Evolutionary conservation across 352 stramenopile genomes (phyloP), one percentile per base, ranked within the genome.

Genomic region (Pythium myriotylum): DNA sequence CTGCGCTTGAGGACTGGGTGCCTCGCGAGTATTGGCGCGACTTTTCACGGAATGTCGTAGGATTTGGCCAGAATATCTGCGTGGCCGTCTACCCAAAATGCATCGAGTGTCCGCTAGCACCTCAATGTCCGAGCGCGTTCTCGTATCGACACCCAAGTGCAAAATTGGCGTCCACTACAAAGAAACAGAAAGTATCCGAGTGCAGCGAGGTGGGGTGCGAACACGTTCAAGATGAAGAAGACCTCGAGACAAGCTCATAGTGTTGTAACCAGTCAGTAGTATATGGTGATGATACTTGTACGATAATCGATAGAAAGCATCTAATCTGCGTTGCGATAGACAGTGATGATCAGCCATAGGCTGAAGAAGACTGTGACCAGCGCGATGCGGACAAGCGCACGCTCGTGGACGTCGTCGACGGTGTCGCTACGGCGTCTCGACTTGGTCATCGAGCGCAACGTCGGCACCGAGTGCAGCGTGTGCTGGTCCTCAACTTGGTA

Each of bases 61-160:
- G 84, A n/a, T 91, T 93, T 59, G 81, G 84, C 13, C 84, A 93
- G 53, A 76, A 51, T 27, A 58, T 88, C 8, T 93, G 84, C 59
- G 73, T 72, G 0, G 78, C 84, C 1, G 71, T 76, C 22, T 62
- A 74, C 19, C 84, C 84, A 3, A 79, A 79, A 4, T 93, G 84
- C 19, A 74, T 59, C 2, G 61, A 70, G 4, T 93, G 84, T 62
- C 77, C 80, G 4, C 52, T 93, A 27, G 70, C 72, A 45, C 33
- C 62, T 12, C 54, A 62, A 10, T 93, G 84, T 67, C 84, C 81
- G 12, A 90, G 79, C 48, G 79, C 79, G 7, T 67, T 68, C 45
- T 40, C 62, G 19, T 70, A 61, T 32, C 26, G 29, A 17, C 59
- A 57, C 24, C 59, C 58, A 19, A 42, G n/a, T 39, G 62, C 37